Evolutionary conservation across 73 alveolate species (phyloP).

Genomic region (Paramecium primaurelia): DNA sequence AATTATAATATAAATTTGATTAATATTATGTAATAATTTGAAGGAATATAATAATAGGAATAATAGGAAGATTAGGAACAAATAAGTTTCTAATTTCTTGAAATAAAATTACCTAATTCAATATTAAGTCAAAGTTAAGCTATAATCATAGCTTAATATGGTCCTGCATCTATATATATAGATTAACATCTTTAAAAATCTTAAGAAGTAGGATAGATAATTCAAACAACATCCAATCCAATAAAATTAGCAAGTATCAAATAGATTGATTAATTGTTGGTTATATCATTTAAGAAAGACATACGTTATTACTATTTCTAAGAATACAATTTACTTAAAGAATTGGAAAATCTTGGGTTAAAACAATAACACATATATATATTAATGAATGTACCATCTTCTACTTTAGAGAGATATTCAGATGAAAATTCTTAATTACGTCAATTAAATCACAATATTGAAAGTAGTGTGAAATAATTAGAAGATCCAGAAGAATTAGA

Average conservation of each 20-base stretch:
- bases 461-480: not conserved
- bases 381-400: not conserved
- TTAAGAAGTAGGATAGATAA: not conserved
- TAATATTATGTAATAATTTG: not conserved
- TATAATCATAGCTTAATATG: not conserved
- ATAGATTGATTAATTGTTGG: not conserved
- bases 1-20: not conserved
- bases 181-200: not conserved
- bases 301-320: not conserved
- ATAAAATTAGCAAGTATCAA: not conserved
- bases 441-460: not conserved
- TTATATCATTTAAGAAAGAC: not conserved
- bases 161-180: not conserved
- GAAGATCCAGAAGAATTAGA: slow-evolving; percentile 1
- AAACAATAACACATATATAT: not conserved
- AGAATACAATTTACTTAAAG: not conserved
- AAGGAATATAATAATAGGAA: not conserved
- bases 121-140: not conserved
- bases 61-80: not conserved
- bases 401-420: not conserved
- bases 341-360: not conserved
- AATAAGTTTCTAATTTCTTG: not conserved
- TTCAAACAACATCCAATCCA: not conserved
- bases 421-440: not conserved
- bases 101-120: not conserved